phyloP scores from a whole-genome alignment of 192 early-diverging fungal genomes.

The Linnemannia zychae region DNA sequence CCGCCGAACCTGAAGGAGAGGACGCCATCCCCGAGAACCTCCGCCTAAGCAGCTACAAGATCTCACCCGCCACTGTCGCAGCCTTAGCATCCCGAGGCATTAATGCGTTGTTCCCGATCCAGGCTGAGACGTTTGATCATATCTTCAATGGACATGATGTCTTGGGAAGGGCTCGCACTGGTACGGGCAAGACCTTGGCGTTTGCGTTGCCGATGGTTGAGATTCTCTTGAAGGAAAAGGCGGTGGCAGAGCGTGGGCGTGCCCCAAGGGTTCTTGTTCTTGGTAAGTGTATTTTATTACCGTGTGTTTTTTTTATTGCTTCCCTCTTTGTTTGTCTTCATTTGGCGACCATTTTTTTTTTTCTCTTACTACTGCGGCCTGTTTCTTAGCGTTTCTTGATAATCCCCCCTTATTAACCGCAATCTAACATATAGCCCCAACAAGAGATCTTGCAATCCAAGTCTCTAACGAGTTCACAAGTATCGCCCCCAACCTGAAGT shows the following conservation, averaged over 20 bases:
- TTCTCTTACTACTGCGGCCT: no score
- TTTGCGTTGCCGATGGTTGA: slow-evolving; percentile 85
- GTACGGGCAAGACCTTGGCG: slow-evolving; percentile 86
- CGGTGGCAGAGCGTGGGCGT: slow-evolving; percentile 64
- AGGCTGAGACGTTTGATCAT: slow-evolving; percentile 85
- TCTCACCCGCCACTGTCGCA: slow-evolving; percentile 76
- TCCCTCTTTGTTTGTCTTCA: slow-evolving; percentile 6
- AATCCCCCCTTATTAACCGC: background rate
- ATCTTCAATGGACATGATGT: slow-evolving; percentile 84
- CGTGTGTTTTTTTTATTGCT: background rate
- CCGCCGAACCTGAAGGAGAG: slow-evolving; percentile 23
- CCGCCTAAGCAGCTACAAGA: slow-evolving; percentile 69
- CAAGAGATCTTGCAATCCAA: slow-evolving; percentile 91
- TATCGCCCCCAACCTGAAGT: slow-evolving; percentile 75
- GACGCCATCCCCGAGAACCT: slow-evolving; percentile 70
- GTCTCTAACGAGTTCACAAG: slow-evolving; percentile 83
- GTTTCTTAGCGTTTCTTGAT: slow-evolving; percentile 33
- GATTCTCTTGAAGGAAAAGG: slow-evolving; percentile 59
- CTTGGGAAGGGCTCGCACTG: slow-evolving; percentile 78
- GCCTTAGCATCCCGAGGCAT: slow-evolving; percentile 81
- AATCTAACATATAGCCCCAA: slow-evolving; percentile 69
- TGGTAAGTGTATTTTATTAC: no score
- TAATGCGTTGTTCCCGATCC: slow-evolving; percentile 92
- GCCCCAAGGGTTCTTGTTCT: slow-evolving; percentile 67
- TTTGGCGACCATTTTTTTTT: slow-evolving; percentile 36